Conservation (phyloP, 2,329 filamentous ascomycete genomes). For the Stromatinia cepivora region DNA sequence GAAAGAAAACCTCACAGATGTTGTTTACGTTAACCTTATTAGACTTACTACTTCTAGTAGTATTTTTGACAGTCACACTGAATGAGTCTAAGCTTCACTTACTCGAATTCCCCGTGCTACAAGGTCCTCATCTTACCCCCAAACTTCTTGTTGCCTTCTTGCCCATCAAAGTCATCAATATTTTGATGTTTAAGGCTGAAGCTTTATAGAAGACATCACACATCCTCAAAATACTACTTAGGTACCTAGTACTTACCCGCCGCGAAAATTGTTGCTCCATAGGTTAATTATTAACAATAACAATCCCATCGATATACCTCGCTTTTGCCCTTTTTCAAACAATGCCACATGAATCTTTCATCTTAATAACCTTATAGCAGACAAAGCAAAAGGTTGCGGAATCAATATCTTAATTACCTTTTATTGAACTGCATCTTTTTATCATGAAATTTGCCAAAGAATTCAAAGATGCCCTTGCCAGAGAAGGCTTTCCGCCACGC, state of each 20-base stretch:
- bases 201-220: not conserved
- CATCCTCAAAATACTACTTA: not conserved
- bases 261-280: not conserved
- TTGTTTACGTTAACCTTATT: no score
- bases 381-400: conserved; percentile 7
- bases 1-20: no score
- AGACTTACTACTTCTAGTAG: no score
- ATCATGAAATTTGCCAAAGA: conserved; percentile 84
- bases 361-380: conserved; percentile 4
- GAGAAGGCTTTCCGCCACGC: conserved; percentile 72
- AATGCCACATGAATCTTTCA: conserved; percentile 1
- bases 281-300: not conserved
- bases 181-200: not conserved
- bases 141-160: not conserved
- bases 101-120: not conserved
- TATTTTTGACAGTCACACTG: no score
- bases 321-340: not conserved
- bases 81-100: not conserved
- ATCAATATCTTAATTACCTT: not conserved
- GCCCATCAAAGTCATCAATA: not conserved
- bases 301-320: not conserved
- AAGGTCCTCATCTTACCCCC: not conserved
- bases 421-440: not conserved
- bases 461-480: conserved; percentile 68
- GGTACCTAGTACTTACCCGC: not conserved